Percentiles rank a stretch among this genome's conserved stretches.
These are phyloP conservation scores for Paxillus rubicundulus DNA, from an alignment of 768 basidiomycete genomes.

Conservation along the genomic window DNA sequence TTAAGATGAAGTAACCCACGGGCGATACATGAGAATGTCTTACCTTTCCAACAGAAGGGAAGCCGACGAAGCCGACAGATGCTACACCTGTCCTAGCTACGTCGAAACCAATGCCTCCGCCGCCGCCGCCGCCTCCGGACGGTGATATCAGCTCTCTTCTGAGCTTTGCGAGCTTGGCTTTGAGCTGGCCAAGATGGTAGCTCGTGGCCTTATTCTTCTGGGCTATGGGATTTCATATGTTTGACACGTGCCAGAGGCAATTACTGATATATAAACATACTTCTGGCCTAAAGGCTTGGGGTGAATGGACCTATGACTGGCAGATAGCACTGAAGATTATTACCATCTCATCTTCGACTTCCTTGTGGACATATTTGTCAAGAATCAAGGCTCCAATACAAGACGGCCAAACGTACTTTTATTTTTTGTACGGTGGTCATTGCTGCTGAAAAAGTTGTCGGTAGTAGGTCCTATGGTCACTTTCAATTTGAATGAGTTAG, in stretches of 20 bases:
- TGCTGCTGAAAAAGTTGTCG: slow-evolving; percentile 3
- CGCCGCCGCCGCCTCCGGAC: slow-evolving; percentile 77
- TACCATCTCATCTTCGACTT: slow-evolving; percentile 98
- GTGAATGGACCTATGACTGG: slow-evolving; percentile 26
- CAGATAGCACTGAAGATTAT: slow-evolving; percentile 37
- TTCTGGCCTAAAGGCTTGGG: slow-evolving; percentile 60
- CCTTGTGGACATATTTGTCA: slow-evolving; percentile 42
- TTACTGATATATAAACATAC: slow-evolving; percentile 42
- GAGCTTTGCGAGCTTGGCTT: slow-evolving; percentile 97
- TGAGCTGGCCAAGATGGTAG: slow-evolving; percentile 94
- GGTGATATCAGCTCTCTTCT: slow-evolving; percentile 89
- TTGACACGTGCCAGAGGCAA: slow-evolving; percentile 9
- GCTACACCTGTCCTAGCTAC: slow-evolving; percentile 98
- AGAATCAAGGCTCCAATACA: slow-evolving; percentile 16
- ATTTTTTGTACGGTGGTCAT: slow-evolving; percentile 94
- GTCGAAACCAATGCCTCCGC: slow-evolving; percentile 91
- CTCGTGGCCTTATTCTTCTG: slow-evolving; percentile 96
- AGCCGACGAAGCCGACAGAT: slow-evolving; percentile 89
- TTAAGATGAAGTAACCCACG: slow-evolving; percentile 1
- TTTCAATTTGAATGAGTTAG: too few species aligned
- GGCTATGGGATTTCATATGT: slow-evolving; percentile 45
- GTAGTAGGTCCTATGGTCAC: too few species aligned
- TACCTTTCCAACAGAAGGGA: slow-evolving; percentile 95
- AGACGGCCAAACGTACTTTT: slow-evolving; percentile 46
- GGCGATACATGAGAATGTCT: slow-evolving; percentile 8